Conservation (phyloP, 306 rosid species). For the Malus fusca region DNA sequence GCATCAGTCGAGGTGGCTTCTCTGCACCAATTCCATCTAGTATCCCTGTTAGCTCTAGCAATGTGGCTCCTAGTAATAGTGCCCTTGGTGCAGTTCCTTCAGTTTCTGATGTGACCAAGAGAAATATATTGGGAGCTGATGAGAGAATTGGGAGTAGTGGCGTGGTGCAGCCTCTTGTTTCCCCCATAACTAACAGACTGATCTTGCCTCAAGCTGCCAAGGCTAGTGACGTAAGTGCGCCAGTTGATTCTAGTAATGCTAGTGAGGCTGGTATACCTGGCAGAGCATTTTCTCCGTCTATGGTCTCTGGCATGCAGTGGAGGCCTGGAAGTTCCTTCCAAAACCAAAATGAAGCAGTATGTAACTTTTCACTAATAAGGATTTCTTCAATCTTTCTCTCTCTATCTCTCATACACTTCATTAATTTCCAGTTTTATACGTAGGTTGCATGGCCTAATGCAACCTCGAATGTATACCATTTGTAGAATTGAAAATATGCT, state of each 20-base stretch:
- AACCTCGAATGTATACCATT: neutral
- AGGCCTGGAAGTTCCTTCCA: constrained; percentile 90
- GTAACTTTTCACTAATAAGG: neutral
- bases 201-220: constrained; percentile 63
- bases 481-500: neutral
- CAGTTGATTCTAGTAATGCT: constrained; percentile 55
- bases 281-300: constrained; percentile 71
- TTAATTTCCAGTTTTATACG: neutral
- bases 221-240: constrained; percentile 54
- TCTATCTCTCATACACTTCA: neutral
- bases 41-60: constrained; percentile 54
- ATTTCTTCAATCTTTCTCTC: neutral
- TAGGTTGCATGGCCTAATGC: neutral
- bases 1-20: constrained; percentile 56
- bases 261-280: constrained; percentile 67
- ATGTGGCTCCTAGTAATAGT: constrained; percentile 51
- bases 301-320: constrained; percentile 91
- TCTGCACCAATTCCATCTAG: constrained; percentile 55
- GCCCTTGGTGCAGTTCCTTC: constrained; percentile 60
- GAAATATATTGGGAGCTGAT: constrained; percentile 69
- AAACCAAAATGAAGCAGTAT: constrained; percentile 71
- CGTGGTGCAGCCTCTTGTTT: constrained; percentile 64
- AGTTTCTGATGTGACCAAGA: constrained; percentile 64
- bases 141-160: constrained; percentile 80
- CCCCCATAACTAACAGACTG: constrained; percentile 60